Base-by-base conservation (phyloP, 2,329 filamentous ascomycete species). In the Colletotrichum eremochloae region DNA sequence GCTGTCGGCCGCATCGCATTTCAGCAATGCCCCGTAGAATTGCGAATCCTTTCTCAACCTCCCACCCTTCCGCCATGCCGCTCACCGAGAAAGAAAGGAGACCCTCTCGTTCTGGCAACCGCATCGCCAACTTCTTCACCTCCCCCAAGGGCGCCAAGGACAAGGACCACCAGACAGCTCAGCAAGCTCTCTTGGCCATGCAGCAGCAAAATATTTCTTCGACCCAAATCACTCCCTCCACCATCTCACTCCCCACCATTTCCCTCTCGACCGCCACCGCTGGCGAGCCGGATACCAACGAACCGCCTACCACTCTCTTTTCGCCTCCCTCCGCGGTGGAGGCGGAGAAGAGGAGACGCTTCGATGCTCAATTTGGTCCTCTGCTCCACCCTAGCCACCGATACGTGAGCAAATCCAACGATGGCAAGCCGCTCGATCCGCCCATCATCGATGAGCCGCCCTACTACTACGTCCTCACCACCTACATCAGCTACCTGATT, bases 401-500 rank as follows among this genome's bases (percentile, higher is more conserved):
- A 80, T 97, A 98, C 84, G 92, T 93, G 75, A 98, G 95, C 86
- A 91, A 93, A 82, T 95, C 97, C 81, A 91, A 93, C 74, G 69
- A 72, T 29, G 96, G 95, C 76, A 90, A 91, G 77, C 89, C 92
- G 50, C 92, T 98, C 71, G 91, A 91, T 57, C 90, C 94, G 48
- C 95, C 96, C 6, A 86, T 98, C 72, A 94, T 97, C 80, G 96
- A 99, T 79, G 96, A 98, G 82, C 96, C 96, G 53, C 94, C 96
- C 24, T 98, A 98, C 85, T 98, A 95, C 87, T 98, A 94, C 84
- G 90, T 99, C 78, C 89, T 99, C 77, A 98, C 96, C 46, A 99
- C 96, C 78, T 99, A 99, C 86, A 94, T 99, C 83, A 98, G 95
- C 84, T 99, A 99, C 83, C 89, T 99, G 75, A 92, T 98, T 76